Base-by-base conservation (phyloP, 2,329 filamentous ascomycete genomes). In the Zopfia rhizophila region DNA sequence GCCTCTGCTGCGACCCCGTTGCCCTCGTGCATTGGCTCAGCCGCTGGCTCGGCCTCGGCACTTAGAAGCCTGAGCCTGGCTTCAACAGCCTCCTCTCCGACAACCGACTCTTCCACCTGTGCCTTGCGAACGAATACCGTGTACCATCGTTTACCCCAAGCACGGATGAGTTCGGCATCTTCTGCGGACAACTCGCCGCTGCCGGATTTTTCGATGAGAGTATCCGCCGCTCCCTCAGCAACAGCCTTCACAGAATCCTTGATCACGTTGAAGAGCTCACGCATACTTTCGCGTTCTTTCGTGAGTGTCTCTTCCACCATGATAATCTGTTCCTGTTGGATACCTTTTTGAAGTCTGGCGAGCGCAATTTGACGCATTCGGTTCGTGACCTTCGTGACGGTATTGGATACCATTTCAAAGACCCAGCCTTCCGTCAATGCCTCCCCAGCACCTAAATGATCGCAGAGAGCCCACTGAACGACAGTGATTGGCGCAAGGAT, bases 371-470 rank as follows among this genome's bases (percentile, higher is more conserved):
- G 90, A 29, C 90, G 85, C 39, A 95, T 86, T 21, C 92, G 89
- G 53, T 86, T 87, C 1, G 91, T 92, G 36, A 97, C 93, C 75
- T 99, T 97, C 65, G 85, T 82, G 39, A 97, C 87, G 0, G 94
- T 97, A 58, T 89, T 89, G 51, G 87, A 86, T 12, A 97, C 86
- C 75, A 97, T 88, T 76, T 99, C 94, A 68, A 91, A 97, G 7
- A 95, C 80, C 74, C 93, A 87, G 5, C 86, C 78, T 58, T 88
- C 82, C 8, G 88, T 84, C 10, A 99, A 83, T 3, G 83, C 81
- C 30, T 82, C 81, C 36, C 88, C 88, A 2, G 84, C 83, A 14
- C 83, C 75, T 41, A 86, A 74, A 51, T 79, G 78, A 51, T 90
- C 85, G 22, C 85, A 79, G 10, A 99, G 80, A 1, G 90, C 90